Evolutionary conservation across 2,329 filamentous ascomycete species (phyloP).

Genomic region (Uncinocarpus reesii): DNA sequence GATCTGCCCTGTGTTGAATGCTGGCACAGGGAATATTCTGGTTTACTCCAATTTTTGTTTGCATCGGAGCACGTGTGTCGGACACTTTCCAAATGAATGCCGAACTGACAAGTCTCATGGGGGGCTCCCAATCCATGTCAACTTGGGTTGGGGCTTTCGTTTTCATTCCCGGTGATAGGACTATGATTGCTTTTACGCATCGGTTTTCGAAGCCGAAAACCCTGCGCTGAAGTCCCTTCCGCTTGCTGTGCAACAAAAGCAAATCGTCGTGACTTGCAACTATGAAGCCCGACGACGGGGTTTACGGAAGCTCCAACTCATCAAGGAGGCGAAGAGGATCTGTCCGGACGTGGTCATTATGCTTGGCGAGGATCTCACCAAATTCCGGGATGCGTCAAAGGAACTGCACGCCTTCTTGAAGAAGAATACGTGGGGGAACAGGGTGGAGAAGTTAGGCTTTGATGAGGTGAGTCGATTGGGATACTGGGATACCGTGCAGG

Average conservation of each 20-base stretch:
- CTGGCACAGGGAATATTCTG: background rate
- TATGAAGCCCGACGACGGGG: conserved; percentile 68
- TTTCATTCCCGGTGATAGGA: conserved; percentile 26
- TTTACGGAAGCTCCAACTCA: conserved; percentile 67
- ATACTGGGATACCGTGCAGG: too few relatives aligned
- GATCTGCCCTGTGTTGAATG: background rate
- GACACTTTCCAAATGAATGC: background rate
- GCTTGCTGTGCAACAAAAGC: conserved; percentile 82
- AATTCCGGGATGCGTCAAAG: conserved; percentile 81
- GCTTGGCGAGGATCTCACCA: conserved; percentile 74
- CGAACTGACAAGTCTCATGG: background rate
- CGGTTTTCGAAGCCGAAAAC: conserved; percentile 73
- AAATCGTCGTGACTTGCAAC: conserved; percentile 87
- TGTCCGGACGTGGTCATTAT: conserved; percentile 80
- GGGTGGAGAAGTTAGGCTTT: conserved; percentile 73
- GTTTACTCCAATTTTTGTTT: background rate
- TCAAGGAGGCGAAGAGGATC: conserved; percentile 65
- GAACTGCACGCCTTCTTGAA: conserved; percentile 62
- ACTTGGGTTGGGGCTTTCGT: conserved; percentile 5
- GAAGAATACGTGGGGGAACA: conserved; percentile 64
- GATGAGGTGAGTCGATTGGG: conserved; percentile 79
- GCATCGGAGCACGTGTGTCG: background rate
- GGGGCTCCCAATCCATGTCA: conserved; percentile 4
- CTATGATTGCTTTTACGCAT: conserved; percentile 77
- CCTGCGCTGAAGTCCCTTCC: conserved; percentile 62